Base-by-base conservation (phyloP, 345 rosid species). In the Aquilaria yunnanensis region DNA sequence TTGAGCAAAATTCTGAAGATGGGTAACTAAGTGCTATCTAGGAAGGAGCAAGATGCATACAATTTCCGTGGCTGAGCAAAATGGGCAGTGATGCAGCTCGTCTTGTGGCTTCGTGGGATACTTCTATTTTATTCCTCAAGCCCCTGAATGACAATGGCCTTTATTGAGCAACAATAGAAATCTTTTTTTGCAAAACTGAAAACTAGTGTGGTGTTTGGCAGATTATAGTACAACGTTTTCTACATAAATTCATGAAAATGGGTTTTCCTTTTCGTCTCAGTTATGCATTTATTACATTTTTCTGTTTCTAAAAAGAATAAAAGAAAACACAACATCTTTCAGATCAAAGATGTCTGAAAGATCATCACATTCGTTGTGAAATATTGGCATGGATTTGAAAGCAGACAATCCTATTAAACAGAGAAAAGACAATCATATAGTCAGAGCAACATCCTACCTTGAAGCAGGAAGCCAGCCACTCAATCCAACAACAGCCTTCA, bases 391-490 rank as follows among this genome's bases (percentile, higher is more conserved):
- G 23, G 23, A 23, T 23, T 1, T 23, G 23, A 23, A 23, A 23
- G 23, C 23, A 23, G 23, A 23, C 23, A 23, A 23, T 23, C 23
- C 23, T 23, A 23, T 23, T 23, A 23, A 23, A 23, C 23, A 23
- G 23, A 23, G 23, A 23, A 47, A 41, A 53, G 59, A 49, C 11
- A 51, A 29, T 64, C 29, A 31, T 31, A 59, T 23, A 9, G 9
- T 53, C 30, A 4, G 53, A n/a, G 60, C 37, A 45, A 23, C 6
- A 54, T 34, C 68, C 32, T 69, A 93, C 98, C 80, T 93, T 75
- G 82, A 81, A 70, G 89, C 87, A 2, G 99, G 99, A 66, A 94
- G 96, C 96, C 99, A 90, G 63, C 96, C 92, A 54, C 96, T 88
- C 54, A 87, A 77, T 50, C 88, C 83, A 47, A 82, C 69, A 37